Evolutionary conservation across 352 stramenopile species (phyloP), one percentile per base, ranked within the genome.

Genomic region (Nothophytophthora sp.): DNA sequence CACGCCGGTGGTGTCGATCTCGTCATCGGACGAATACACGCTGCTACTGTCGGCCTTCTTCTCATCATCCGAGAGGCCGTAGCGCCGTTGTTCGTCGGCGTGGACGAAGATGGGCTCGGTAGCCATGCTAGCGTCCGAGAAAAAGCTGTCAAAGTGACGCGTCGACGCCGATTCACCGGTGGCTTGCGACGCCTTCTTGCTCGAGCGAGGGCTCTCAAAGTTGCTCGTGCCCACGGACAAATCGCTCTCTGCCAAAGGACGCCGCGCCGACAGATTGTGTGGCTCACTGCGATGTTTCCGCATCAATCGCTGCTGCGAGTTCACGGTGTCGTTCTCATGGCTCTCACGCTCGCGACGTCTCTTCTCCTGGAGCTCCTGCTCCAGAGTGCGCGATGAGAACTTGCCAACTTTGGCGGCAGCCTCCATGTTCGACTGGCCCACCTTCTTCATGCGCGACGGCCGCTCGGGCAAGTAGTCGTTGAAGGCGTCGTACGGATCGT

Each of bases 1-100:
- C 27, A 92, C 62, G 2, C 81, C 81, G 2, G 78, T 88, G 15
- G 89, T 55, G 46, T 92, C 81, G 27, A 92, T 75, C 37, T 91
- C 81, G 22, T 88, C 70, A 12, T 86, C 81, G 4, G 60, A 73
- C 5, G 67, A 73, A 24, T 69, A 70, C 19, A 74, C 68, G 13
- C 69, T 72, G 22, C 63, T 62, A 16, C 51, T 75, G 9, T 60
- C 60, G 7, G 43, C 54, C 61, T 78, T 73, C 8, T 36, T 59
- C 45, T 86, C 73, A 16, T 77, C 66, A 19, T 88, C 71, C 27
- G 62, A 66, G 20, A 63, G 50, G 16, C 69, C 68, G 24, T 71
- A 56, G 33, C 39, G 49, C 19, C 57, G 59, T 16, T 59, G 35
- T 28, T 73, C 57, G 39, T 79, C 63, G n/a, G 66, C 66, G 8